A percentile compares a stretch with the other conserved stretches of the same genome.
phyloP scores from a whole-genome alignment of 164 flowering plant genomes.

The Tetrastigma voinierianum region DNA sequence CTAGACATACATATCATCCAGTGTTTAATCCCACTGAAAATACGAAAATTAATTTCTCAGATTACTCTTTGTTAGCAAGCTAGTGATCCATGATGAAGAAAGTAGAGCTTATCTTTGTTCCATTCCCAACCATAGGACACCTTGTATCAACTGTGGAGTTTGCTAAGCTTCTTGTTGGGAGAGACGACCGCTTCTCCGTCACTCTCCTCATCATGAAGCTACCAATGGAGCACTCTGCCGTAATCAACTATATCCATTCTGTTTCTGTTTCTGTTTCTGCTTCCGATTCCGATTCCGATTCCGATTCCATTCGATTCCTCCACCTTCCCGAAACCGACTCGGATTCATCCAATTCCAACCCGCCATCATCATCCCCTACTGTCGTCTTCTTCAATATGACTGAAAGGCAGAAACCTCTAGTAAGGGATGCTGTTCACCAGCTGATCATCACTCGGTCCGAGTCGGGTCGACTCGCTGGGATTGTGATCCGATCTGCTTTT shows the following conservation, averaged over 20 bases:
- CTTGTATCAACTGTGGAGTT: slow-evolving; percentile 9
- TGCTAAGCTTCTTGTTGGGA: slow-evolving; percentile 9
- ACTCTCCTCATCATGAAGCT: slow-evolving; percentile 10
- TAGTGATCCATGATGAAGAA: neutral
- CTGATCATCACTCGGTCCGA: too few species aligned
- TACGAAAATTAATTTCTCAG: too few species aligned
- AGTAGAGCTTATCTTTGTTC: slow-evolving; percentile 19
- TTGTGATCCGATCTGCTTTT: slow-evolving; percentile 23
- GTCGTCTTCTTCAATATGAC: neutral
- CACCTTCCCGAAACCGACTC: neutral
- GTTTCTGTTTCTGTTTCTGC: neutral
- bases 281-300: too few species aligned
- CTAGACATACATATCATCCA: too few species aligned
- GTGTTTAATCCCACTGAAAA: too few species aligned
- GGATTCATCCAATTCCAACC: too few species aligned
- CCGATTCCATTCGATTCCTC: neutral
- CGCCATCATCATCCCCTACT: too few species aligned
- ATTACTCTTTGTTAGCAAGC: too few species aligned
- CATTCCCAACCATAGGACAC: slow-evolving; percentile 17
- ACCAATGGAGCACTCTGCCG: neutral
- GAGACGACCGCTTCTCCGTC: slow-evolving; percentile 12
- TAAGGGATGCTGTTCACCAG: neutral
- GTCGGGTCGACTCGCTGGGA: slow-evolving; percentile 9
- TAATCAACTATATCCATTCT: neutral
- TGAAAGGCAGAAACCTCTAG: neutral